Base-by-base conservation (phyloP, 805 yeast genomes). In the Wickerhamiella occidentalis region DNA sequence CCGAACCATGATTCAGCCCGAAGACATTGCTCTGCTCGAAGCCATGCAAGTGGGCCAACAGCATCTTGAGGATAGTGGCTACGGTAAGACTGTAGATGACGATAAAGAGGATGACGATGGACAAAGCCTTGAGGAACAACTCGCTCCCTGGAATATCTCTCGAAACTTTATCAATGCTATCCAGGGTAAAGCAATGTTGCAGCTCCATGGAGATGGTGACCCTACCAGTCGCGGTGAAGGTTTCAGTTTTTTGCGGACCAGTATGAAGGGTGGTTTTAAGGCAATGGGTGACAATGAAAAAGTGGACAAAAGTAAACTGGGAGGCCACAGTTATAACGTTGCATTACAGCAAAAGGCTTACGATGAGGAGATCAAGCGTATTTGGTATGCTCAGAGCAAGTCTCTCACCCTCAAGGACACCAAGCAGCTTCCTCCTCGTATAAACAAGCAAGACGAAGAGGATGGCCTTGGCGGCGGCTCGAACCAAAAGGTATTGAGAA, bases 151-250 rank as follows among this genome's bases (percentile, higher is more conserved):
- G 98, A 88, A 85, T 63, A 72, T 82, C n/a, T 80, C 96, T 0
- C 74, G 86, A 53, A 92, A 92, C 64, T 92, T 92, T 61, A 78
- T 88, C 49, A 85, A 80, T 63, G 92, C 97, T 2, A 87, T 95
- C 21, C 97, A 88, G 62, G 94, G 96, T 49, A 88, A 94, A 59
- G 94, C 96, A 0, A 92, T 92, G 96, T 72, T 92, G 40, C 96
- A 87, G 61, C 76, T 92, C 22, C 85, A 85, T 61, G 96, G 96
- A 12, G 88, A 81, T 48, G 97, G 97, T 45, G 97, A 92, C 63
- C 94, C 95, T 1, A 79, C 95, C 0, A 95, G 94, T 21, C 78
- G 84, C 54, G 92, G 95, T 2, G 83, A 85, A 55, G 95, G 90
- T 0, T 84, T 84, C 56, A 85, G 95, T 8, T 83, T 90, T 56